A percentile compares a stretch with the other conserved stretches of the same genome.
These are phyloP conservation scores for Stentor coeruleus DNA, from an alignment of 73 alveolate species.

Conservation along the genomic window DNA sequence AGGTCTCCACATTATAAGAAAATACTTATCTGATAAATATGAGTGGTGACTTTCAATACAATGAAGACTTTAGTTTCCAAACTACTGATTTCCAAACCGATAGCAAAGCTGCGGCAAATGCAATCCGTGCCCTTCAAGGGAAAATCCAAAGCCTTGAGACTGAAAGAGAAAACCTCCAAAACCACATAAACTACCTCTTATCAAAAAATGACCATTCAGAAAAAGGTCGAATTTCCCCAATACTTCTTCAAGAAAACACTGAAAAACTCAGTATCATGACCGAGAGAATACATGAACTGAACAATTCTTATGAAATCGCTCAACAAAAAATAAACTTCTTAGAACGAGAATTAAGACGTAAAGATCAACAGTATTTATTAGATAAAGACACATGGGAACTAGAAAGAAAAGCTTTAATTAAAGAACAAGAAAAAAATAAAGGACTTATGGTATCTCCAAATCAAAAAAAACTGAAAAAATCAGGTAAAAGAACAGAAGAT, in stretches of 20 bases:
- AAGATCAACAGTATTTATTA: not conserved
- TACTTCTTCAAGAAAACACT: not conserved
- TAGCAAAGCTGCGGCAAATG: not conserved
- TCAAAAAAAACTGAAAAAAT: not conserved
- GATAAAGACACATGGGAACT: not conserved
- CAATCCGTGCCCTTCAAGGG: not conserved
- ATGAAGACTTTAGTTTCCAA: not conserved
- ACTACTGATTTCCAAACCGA: not conserved
- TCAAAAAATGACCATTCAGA: not conserved
- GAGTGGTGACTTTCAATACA: no score
- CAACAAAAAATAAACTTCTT: not conserved
- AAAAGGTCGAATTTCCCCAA: not conserved
- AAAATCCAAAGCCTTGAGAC: not conserved
- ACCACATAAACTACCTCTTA: not conserved
- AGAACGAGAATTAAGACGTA: not conserved
- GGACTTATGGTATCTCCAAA: not conserved
- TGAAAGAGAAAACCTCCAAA: not conserved
- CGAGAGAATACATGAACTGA: no score
- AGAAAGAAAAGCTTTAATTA: not conserved
- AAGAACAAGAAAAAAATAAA: not conserved
- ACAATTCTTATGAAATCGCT: not conserved
- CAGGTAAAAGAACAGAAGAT: not conserved
- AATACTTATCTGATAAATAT: no score
- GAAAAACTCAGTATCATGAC: not conserved
- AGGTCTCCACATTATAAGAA: conserved; percentile 29